Conservation (phyloP, 2,329 filamentous ascomycete genomes). For the Diaporthe velutina region DNA sequence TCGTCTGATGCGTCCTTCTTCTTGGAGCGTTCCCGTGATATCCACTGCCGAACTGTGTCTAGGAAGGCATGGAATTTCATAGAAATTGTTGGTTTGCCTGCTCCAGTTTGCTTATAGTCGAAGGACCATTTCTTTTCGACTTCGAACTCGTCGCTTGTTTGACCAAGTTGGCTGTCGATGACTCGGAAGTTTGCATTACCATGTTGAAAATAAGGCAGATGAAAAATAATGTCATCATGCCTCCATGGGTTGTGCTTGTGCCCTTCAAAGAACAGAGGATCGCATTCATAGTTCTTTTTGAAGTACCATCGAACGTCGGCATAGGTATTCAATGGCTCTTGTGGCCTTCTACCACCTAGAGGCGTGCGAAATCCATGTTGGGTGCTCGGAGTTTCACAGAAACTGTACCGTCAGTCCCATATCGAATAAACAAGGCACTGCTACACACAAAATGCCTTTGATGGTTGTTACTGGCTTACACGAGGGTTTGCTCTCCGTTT, state of each 20-base stretch:
- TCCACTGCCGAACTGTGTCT: not conserved
- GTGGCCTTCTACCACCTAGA: not conserved
- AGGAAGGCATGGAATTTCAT: too few relatives aligned
- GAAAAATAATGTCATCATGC: not conserved
- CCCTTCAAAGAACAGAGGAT: not conserved
- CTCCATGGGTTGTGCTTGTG: not conserved
- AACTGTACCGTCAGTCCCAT: not conserved
- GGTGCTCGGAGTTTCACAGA: not conserved
- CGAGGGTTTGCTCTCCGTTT: not conserved
- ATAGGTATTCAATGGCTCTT: not conserved
- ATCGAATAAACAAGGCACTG: too few relatives aligned
- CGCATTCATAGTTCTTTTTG: not conserved
- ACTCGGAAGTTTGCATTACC: not conserved
- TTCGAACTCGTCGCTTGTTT: not conserved
- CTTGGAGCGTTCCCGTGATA: not conserved
- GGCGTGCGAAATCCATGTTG: not conserved
- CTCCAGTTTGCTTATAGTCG: not conserved
- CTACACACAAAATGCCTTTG: too few relatives aligned
- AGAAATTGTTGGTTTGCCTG: not conserved
- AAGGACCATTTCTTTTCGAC: not conserved
- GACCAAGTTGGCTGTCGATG: not conserved
- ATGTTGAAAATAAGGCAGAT: not conserved
- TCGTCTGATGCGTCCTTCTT: not conserved
- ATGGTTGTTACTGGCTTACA: too few relatives aligned
- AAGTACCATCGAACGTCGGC: constrained; percentile 2